A percentile compares a stretch with the other conserved stretches of the same genome.
Conservation (phyloP, 306 rosid species). For the Lablab purpureus region DNA sequence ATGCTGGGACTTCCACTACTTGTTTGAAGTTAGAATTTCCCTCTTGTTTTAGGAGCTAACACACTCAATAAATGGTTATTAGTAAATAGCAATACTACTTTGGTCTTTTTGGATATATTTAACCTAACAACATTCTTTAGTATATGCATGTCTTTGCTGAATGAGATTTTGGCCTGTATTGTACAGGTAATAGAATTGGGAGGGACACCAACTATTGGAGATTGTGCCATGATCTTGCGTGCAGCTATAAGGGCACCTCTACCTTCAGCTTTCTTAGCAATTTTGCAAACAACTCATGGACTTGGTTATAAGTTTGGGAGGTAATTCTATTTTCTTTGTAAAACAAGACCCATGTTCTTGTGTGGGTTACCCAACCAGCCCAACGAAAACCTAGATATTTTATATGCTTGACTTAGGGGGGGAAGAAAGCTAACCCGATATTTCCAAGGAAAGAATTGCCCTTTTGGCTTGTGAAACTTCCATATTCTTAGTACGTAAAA, state of each 20-base stretch:
- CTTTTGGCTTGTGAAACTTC: conserved; percentile 14
- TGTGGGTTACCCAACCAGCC: conserved; percentile 17
- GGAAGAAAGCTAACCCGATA: neutral
- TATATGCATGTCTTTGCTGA: conserved; percentile 18
- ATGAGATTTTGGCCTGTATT: conserved; percentile 41
- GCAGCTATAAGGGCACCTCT: conserved; percentile 87
- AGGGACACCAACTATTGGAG: conserved; percentile 91
- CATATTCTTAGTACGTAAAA: neutral
- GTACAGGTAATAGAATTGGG: conserved; percentile 88
- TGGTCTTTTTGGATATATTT: conserved; percentile 26
- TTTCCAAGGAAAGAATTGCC: conserved; percentile 14
- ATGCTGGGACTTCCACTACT: neutral
- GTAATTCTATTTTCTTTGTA: conserved; percentile 57
- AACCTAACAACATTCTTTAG: conserved; percentile 21
- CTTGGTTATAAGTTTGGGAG: conserved; percentile 93
- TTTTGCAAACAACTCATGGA: conserved; percentile 82
- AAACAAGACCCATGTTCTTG: conserved; percentile 17
- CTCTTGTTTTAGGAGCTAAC: conserved; percentile 23
- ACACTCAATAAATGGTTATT: conserved; percentile 11
- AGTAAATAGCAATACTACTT: conserved; percentile 22
- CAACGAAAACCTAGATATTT: conserved; percentile 23
- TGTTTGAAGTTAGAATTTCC: conserved; percentile 34
- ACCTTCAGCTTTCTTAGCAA: conserved; percentile 87
- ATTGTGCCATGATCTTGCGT: conserved; percentile 89
- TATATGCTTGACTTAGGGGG: conserved; percentile 14